phyloP scores from a whole-genome alignment of 768 basidiomycete genomes.

The Suillus lakei region DNA sequence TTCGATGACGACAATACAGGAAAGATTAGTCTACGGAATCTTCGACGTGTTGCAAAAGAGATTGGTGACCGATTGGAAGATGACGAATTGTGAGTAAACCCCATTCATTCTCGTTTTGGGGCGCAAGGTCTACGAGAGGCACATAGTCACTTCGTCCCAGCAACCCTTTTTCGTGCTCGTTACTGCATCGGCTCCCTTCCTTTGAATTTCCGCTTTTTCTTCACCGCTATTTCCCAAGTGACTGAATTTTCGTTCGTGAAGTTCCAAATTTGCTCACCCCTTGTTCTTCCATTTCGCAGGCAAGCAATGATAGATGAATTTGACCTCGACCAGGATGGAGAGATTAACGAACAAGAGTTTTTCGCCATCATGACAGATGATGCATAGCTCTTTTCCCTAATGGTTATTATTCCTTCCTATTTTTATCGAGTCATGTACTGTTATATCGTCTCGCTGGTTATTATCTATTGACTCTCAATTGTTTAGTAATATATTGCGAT shows the following conservation, averaged over 20 bases:
- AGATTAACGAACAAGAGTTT: constrained; percentile 97
- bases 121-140: constrained; percentile 21
- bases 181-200: constrained; percentile 22
- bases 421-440: constrained; percentile 2
- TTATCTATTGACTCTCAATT: constrained; percentile 25
- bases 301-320: constrained; percentile 99
- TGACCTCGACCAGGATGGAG: constrained; percentile 97
- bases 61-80: constrained; percentile 95
- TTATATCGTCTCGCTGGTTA: constrained; percentile 10
- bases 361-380: constrained; percentile 97
- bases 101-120: constrained; percentile 20
- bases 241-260: constrained; percentile 16
- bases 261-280: constrained; percentile 37
- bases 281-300: constrained; percentile 48
- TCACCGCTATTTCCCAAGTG: constrained; percentile 30
- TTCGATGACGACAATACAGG: constrained; percentile 98
- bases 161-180: constrained; percentile 31
- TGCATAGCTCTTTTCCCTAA: constrained; percentile 42
- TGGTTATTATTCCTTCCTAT: background rate
- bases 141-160: constrained; percentile 30
- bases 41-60: constrained; percentile 94
- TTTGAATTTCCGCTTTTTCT: constrained; percentile 23
- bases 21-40: constrained; percentile 89
- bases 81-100: constrained; percentile 85
- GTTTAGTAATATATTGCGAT: constrained; percentile 20